phyloP scores from a whole-genome alignment of 257 asterid genomes.

The Cynanchum wilfordii region DNA sequence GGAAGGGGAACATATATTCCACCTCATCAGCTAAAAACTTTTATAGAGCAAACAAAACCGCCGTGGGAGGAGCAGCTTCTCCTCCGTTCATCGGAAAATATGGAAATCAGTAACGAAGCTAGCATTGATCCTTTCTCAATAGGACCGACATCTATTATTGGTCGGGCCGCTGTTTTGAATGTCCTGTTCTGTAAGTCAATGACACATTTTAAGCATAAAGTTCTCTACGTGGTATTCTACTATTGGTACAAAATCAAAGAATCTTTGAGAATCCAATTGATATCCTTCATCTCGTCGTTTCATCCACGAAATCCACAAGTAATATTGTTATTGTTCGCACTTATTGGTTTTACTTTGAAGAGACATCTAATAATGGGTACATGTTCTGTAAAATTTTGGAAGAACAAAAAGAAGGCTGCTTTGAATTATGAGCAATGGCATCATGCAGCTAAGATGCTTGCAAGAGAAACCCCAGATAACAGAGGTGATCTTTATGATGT shows the following conservation, averaged over 20 bases:
- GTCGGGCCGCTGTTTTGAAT: slow-evolving; percentile 77
- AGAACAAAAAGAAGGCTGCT: slow-evolving; percentile 91
- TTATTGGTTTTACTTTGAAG: slow-evolving; percentile 67
- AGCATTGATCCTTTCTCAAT: slow-evolving; percentile 76
- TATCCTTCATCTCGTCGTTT: slow-evolving; percentile 67
- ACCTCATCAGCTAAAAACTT: not conserved
- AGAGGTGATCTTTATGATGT: slow-evolving; percentile 77
- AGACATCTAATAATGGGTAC: slow-evolving; percentile 22
- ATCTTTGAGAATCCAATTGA: slow-evolving; percentile 32
- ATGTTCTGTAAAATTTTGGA: not conserved
- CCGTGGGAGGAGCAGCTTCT: not conserved
- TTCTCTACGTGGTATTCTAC: slow-evolving; percentile 27
- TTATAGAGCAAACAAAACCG: not conserved
- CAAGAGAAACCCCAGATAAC: slow-evolving; percentile 63
- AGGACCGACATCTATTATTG: slow-evolving; percentile 77
- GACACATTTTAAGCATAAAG: slow-evolving; percentile 56
- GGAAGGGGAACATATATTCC: not conserved
- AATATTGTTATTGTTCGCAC: slow-evolving; percentile 61
- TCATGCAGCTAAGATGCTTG: slow-evolving; percentile 91
- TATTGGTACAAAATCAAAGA: slow-evolving; percentile 39
- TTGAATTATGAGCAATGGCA: slow-evolving; percentile 96
- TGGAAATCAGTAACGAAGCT: slow-evolving; percentile 95
- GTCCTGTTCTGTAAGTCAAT: slow-evolving; percentile 81
- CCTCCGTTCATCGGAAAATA: slow-evolving; percentile 18
- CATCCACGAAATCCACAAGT: slow-evolving; percentile 97